Evolutionary conservation across 2,329 filamentous ascomycete species (phyloP), one percentile per base, ranked within the genome.

Genomic region (Pseudogymnoascus sp.): DNA sequence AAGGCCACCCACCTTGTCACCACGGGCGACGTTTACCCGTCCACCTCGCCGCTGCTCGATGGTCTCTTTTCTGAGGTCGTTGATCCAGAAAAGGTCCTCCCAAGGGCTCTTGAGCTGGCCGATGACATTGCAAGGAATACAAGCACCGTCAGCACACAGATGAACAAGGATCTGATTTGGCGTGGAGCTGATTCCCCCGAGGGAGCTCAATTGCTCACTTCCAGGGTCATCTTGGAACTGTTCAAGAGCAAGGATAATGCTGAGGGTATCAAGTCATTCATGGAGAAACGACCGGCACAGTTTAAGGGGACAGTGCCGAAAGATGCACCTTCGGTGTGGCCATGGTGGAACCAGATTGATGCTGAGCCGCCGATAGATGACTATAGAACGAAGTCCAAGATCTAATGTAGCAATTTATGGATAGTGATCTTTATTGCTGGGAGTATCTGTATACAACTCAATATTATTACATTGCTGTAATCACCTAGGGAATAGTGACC

Each of bases 81-180:
- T 2, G 78, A 83, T 5, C 79, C 82, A 0, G 81, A 82, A 12
- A 77, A 80, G 62, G 87, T 90, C 15, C 70, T 91, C 51, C 80
- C 82, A 1, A 80, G 83, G 1, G 87, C 88, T 10, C 74, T 91
- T 42, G 81, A 81, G 68, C 76, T 90, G 39, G 87, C 88, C 1
- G 78, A 80, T 33, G 87, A 90, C 58, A 81, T 90, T 58, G 86
- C 83, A 1, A 74, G 75, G 66, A 88, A 89, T 67, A 85, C 85
- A 29, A 89, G 85, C 66, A 75, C 76, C 1, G 81, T 90, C 39
- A 82, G 84, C 17, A 82, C 81, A 6, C 80, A 83, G 66, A 70
- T 90, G 62, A 90, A 89, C 80, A 81, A 83, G 69, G 88, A 90
- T 67, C 74, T 91, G 75, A 84, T 91, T 76, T 89, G 81, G 65